These are phyloP conservation scores for Diaporthe destruens DNA, from an alignment of 2,329 filamentous ascomycete species.

Conservation along the genomic window DNA sequence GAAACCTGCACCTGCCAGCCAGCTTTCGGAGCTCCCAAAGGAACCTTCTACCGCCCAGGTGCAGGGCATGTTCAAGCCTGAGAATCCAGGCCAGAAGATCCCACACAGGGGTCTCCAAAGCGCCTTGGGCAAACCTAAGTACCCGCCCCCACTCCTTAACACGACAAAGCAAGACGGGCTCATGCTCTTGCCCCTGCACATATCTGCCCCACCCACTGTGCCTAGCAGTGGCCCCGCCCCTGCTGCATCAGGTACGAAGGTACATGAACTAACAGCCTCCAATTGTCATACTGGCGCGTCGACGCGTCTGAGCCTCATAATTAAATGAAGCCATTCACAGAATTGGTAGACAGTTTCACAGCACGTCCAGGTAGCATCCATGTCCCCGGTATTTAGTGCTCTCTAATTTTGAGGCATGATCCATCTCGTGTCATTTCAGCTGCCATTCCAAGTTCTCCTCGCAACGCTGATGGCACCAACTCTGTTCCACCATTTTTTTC, in stretches of 20 bases:
- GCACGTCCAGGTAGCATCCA: background rate
- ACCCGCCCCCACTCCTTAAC: constrained; percentile 14
- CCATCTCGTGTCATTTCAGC: background rate
- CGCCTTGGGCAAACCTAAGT: background rate
- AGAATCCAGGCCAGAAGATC: background rate
- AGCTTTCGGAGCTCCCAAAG: background rate
- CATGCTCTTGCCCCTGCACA: background rate
- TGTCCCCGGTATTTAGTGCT: background rate
- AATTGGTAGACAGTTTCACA: background rate
- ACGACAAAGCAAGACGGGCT: constrained; percentile 19
- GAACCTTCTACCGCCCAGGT: background rate
- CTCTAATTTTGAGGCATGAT: background rate
- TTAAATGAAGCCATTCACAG: constrained; percentile 30
- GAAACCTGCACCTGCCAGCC: constrained; percentile 18
- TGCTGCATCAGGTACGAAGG: background rate
- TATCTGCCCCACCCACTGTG: background rate
- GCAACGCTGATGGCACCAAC: too few relatives aligned
- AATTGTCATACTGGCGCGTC: background rate
- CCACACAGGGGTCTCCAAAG: background rate
- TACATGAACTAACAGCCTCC: background rate
- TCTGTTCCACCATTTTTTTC: background rate
- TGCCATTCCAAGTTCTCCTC: background rate
- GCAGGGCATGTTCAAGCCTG: background rate
- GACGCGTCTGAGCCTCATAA: constrained; percentile 14
- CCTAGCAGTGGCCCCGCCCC: background rate